These are phyloP conservation scores for Fusarium musae DNA, from an alignment of 2,329 filamentous ascomycete genomes.

Conservation along the genomic window DNA sequence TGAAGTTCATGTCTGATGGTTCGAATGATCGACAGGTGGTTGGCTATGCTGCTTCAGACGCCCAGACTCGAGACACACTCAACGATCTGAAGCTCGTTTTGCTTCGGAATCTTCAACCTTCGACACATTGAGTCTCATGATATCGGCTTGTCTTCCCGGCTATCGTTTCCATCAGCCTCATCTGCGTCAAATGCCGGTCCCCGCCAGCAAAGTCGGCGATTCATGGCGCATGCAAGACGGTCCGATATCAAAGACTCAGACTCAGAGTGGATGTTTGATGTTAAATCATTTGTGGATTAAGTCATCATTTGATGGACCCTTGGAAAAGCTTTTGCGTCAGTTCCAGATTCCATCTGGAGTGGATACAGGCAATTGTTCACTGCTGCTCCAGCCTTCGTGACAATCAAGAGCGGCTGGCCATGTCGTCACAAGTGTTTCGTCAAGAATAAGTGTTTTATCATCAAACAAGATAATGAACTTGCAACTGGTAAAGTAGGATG, in stretches of 20 bases:
- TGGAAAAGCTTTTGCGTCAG: constrained; percentile 11
- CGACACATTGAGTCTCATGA: neutral
- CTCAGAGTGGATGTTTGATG: constrained; percentile 23
- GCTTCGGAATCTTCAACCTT: constrained; percentile 4
- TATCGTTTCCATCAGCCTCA: constrained; percentile 3
- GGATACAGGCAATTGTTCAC: neutral
- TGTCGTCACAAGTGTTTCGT: constrained; percentile 1
- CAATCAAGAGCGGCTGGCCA: neutral
- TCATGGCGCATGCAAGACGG: constrained; percentile 27
- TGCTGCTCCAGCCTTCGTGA: neutral
- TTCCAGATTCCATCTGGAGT: constrained; percentile 6
- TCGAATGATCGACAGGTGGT: constrained; percentile 19
- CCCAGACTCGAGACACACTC: neutral
- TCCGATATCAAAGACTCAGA: constrained; percentile 25
- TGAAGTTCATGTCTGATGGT: neutral
- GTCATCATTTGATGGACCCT: constrained; percentile 12
- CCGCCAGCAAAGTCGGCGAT: constrained; percentile 19
- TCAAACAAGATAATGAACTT: neutral
- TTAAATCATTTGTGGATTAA: constrained; percentile 24
- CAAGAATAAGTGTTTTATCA: neutral
- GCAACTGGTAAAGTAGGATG: neutral
- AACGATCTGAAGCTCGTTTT: constrained; percentile 21
- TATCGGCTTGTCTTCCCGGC: neutral
- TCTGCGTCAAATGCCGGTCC: constrained; percentile 10
- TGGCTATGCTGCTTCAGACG: constrained; percentile 8